Percentiles rank a stretch among this genome's conserved stretches.
Conservation (phyloP, 139 green algal genomes). For the Chlamydomonas incerta region DNA sequence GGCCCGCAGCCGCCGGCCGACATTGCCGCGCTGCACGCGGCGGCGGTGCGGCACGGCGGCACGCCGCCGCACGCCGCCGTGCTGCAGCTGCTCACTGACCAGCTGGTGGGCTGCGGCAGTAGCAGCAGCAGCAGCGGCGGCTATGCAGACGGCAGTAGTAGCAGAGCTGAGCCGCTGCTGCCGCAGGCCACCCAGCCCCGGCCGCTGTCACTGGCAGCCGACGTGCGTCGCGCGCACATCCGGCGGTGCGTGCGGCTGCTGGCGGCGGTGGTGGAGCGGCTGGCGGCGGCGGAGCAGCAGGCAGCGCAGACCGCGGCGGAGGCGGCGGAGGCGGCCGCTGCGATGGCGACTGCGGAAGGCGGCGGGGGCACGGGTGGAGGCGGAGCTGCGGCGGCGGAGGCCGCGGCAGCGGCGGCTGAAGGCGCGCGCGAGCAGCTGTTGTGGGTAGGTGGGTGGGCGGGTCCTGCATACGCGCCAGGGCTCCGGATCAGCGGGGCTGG, state of each 20-base stretch:
- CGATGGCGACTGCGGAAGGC: neutral
- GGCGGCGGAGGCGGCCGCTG: neutral
- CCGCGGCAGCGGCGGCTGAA: neutral
- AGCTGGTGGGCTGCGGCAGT: neutral
- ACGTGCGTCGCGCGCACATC: neutral
- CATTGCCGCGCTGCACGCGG: neutral
- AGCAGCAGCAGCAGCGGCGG: neutral
- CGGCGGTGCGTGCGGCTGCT: conserved; percentile 19
- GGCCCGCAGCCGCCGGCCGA: too few relatives aligned
- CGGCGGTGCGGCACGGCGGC: neutral
- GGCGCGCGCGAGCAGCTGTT: conserved; percentile 6
- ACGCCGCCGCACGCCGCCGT: conserved; percentile 1
- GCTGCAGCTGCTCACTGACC: neutral
- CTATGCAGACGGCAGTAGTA: neutral
- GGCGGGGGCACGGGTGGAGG: neutral
- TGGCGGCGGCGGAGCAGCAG: neutral
- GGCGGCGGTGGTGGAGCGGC: conserved; percentile 13
- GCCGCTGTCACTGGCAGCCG: neutral
- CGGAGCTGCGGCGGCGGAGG: too few relatives aligned
- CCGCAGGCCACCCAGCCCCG: neutral
- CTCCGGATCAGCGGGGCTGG: too few relatives aligned
- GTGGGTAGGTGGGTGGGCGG: neutral
- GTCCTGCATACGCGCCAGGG: too few relatives aligned
- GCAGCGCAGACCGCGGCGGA: neutral
- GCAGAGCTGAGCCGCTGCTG: too few relatives aligned